Conservation (phyloP, 208 protist species). For the Trypanosoma rangeli region DNA sequence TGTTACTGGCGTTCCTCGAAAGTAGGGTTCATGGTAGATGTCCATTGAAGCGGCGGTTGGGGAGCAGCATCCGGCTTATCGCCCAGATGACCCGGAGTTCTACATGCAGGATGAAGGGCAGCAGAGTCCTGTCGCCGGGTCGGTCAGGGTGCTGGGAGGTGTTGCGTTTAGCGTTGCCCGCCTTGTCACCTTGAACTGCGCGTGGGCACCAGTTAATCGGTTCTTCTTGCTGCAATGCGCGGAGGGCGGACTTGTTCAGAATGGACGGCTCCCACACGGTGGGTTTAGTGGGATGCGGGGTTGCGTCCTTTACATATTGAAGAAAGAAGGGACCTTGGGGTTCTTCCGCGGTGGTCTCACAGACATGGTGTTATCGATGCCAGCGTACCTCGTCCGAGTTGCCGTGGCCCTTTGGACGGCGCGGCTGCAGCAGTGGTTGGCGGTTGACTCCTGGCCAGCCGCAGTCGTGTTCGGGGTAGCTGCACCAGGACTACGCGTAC, state of each 20-base stretch:
- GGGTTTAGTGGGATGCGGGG: constrained; percentile 26
- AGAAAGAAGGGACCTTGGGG: constrained; percentile 24
- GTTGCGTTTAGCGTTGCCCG: background rate
- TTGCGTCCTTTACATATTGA: constrained; percentile 20
- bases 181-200: background rate
- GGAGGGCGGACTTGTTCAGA: constrained; percentile 21
- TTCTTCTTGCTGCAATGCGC: constrained; percentile 21
- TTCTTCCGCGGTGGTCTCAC: constrained; percentile 17
- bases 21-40: background rate
- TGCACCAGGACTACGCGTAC: constrained; percentile 10
- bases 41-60: background rate
- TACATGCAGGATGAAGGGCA: constrained; percentile 7
- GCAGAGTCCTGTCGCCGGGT: background rate
- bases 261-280: constrained; percentile 16
- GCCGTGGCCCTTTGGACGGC: background rate
- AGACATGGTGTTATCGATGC: constrained; percentile 8
- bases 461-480: constrained; percentile 5
- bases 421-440: constrained; percentile 9
- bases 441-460: background rate
- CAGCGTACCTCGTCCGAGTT: constrained; percentile 1
- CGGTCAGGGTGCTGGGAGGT: background rate
- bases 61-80: background rate
- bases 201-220: constrained; percentile 21
- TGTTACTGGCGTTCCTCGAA: background rate
- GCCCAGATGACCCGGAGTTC: constrained; percentile 25